Evolutionary conservation across 495 filamentous ascomycete species (phyloP).

Genomic region (Parathielavia hyrcaniae): DNA sequence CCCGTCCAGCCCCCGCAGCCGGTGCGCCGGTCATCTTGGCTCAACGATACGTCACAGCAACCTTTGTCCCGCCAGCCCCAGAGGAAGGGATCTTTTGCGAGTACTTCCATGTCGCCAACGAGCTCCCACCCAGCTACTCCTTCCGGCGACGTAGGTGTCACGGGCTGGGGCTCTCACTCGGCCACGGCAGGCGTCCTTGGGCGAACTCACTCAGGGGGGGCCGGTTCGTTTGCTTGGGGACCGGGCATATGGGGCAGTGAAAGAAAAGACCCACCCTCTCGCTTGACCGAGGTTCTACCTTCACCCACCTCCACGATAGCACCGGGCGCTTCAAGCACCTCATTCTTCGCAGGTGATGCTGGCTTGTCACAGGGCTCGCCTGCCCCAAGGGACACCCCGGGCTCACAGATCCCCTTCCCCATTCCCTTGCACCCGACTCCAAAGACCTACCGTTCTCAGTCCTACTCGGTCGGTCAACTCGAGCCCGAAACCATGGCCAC

Average conservation of each 20-base stretch:
- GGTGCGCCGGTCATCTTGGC: slow-evolving; percentile 54
- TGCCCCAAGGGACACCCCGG: slow-evolving; percentile 40
- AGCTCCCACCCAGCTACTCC: slow-evolving; percentile 71
- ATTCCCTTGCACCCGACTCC: slow-evolving; percentile 88
- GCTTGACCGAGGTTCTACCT: slow-evolving; percentile 67
- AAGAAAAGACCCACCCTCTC: slow-evolving; percentile 66
- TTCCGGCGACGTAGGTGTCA: slow-evolving; percentile 54
- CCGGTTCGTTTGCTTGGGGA: slow-evolving; percentile 62
- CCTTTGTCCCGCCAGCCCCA: slow-evolving; percentile 33
- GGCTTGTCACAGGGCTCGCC: slow-evolving; percentile 40
- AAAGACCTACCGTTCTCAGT: slow-evolving; percentile 91
- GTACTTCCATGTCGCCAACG: slow-evolving; percentile 65
- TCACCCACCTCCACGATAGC: slow-evolving; percentile 66
- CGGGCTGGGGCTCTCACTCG: slow-evolving; percentile 56
- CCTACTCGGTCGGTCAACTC: slow-evolving; percentile 90
- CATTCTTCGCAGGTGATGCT: slow-evolving; percentile 42
- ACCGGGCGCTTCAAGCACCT: slow-evolving; percentile 38
- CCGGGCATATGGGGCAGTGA: slow-evolving; percentile 74
- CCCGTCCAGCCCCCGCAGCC: slow-evolving; percentile 45
- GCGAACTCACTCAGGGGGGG: slow-evolving; percentile 49
- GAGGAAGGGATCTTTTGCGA: slow-evolving; percentile 56
- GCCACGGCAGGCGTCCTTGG: slow-evolving; percentile 46
- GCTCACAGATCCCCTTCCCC: slow-evolving; percentile 73
- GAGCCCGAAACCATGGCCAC: slow-evolving; percentile 61
- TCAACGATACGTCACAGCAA: slow-evolving; percentile 53